Percentiles rank a stretch among this genome's conserved stretches.
These are phyloP conservation scores for Penicillium fuscoglaucum DNA, from an alignment of 2,329 filamentous ascomycete genomes.

Conservation along the genomic window DNA sequence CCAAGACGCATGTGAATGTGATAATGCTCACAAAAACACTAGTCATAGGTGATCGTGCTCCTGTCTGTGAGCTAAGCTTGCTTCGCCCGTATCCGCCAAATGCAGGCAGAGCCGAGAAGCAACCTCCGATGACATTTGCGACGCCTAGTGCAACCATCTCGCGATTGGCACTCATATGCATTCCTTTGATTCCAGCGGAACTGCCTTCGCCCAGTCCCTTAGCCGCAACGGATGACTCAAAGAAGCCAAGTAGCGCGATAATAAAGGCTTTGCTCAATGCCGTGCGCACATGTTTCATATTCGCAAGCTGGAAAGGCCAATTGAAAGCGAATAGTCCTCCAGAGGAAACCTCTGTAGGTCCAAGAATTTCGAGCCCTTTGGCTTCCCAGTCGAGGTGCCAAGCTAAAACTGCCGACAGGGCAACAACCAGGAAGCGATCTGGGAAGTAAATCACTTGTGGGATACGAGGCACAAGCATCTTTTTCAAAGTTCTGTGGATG, in stretches of 20 bases:
- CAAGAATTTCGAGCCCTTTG: conserved; percentile 78
- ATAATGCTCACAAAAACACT: conserved; percentile 83
- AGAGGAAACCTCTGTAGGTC: conserved; percentile 71
- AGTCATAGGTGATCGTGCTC: conserved; percentile 90
- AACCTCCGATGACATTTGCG: conserved; percentile 86
- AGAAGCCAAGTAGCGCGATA: conserved; percentile 95
- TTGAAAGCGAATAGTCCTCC: conserved; percentile 75
- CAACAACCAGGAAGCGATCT: conserved; percentile 86
- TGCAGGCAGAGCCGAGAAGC: conserved; percentile 88
- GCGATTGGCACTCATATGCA: conserved; percentile 84
- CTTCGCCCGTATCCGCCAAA: conserved; percentile 96
- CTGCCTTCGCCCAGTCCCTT: conserved; percentile 73
- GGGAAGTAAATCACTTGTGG: conserved; percentile 83
- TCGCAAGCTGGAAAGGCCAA: conserved; percentile 76
- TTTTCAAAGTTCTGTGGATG: conserved; percentile 70
- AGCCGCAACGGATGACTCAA: conserved; percentile 93
- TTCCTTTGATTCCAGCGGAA: conserved; percentile 69
- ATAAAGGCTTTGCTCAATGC: conserved; percentile 90
- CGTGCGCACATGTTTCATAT: conserved; percentile 79
- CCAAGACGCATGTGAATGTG: conserved; percentile 76
- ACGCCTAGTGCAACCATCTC: conserved; percentile 89
- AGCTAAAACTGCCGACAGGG: conserved; percentile 76
- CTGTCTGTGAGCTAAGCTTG: conserved; percentile 91
- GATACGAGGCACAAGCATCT: conserved; percentile 73
- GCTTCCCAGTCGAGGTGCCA: conserved; percentile 76